Evolutionary conservation across 192 early-diverging fungal species (phyloP).

Genomic region (Glomus cerebriforme): DNA sequence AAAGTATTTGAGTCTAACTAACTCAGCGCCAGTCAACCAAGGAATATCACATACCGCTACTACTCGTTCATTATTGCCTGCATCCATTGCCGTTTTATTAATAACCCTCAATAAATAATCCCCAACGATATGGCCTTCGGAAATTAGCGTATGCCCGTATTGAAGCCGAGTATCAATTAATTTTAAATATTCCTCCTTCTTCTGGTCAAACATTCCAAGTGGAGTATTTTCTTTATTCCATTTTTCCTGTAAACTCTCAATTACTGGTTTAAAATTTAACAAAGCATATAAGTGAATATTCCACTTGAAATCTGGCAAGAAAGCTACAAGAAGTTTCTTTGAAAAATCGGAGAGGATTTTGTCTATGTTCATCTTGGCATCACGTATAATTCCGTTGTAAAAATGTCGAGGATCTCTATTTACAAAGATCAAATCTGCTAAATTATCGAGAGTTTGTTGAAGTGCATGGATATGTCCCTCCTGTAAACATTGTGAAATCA

Average conservation of each 20-base stretch:
- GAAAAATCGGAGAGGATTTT: background rate
- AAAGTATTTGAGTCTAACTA: constrained; percentile 14
- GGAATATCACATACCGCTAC: background rate
- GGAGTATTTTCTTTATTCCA: constrained; percentile 29
- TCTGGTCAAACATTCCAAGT: constrained; percentile 21
- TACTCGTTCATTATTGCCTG: constrained; percentile 4
- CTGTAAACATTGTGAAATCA: background rate
- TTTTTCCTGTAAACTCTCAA: constrained; percentile 1
- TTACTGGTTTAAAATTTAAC: constrained; percentile 9
- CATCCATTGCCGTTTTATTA: constrained; percentile 6
- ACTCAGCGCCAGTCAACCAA: constrained; percentile 1
- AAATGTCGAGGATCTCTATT: background rate
- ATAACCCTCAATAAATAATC: constrained; percentile 23
- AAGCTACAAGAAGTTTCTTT: background rate
- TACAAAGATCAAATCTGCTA: constrained; percentile 1
- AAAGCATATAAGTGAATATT: constrained; percentile 16
- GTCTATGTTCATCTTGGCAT: background rate
- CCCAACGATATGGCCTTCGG: constrained; percentile 10
- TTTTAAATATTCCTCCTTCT: constrained; percentile 16
- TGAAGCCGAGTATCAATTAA: constrained; percentile 18
- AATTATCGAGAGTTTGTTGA: background rate
- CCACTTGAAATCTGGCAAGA: background rate
- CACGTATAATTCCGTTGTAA: constrained; percentile 14
- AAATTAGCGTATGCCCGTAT: constrained; percentile 18
- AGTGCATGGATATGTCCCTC: background rate